Base-by-base conservation (phyloP, 306 rosid genomes). In the Clitoria ternatea region DNA sequence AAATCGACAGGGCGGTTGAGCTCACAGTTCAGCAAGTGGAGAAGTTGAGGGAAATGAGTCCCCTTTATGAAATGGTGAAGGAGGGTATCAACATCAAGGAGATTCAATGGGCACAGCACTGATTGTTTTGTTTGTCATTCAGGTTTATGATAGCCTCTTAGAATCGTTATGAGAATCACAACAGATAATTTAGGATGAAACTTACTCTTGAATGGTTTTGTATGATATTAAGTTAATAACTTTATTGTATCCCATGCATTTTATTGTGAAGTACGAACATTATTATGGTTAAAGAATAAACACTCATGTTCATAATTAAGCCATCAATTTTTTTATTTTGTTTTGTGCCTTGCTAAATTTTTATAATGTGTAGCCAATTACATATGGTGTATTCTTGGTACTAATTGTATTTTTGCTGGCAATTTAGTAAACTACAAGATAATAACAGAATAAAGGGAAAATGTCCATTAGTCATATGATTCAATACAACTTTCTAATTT, bases 1-100 rank as follows among this genome's bases (percentile, higher is more conserved):
- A 94, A 81, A 86, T 94, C 62, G 98, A 94, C 36, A 78, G 85
- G 69, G 95, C 98, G 0, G 67, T 92, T 50, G 77, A 82, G 72
- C 91, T 87, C 44, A 92, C 96, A 1, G 96, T 92, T 45, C 81
- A 49, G 1, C 96, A 89, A 74, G 98, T 94, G 83, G 85, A 83
- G 74, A 94, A 94, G 85, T 54, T 89, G 92, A 88, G 98, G 84
- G 96, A 89, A 15, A 87, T 94, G 98, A 90, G 97, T 61, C 98
- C 98, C 2, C 97, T 94, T 61, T 94, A 90, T 87, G 97, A 94
- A 60, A 90, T 94, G 96, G 94, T 90, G 44, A 87, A 89, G 86
- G 97, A 87, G 57, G 98, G 97, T 59, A 90, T 89, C 57, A 83
- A 94, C 66, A 77, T 90, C 49, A 87, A 89, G 89, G 85, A 87